Evolutionary conservation across 768 basidiomycete species (phyloP), one percentile per base, ranked within the genome.

Genomic region (Pulveroboletus sp.): DNA sequence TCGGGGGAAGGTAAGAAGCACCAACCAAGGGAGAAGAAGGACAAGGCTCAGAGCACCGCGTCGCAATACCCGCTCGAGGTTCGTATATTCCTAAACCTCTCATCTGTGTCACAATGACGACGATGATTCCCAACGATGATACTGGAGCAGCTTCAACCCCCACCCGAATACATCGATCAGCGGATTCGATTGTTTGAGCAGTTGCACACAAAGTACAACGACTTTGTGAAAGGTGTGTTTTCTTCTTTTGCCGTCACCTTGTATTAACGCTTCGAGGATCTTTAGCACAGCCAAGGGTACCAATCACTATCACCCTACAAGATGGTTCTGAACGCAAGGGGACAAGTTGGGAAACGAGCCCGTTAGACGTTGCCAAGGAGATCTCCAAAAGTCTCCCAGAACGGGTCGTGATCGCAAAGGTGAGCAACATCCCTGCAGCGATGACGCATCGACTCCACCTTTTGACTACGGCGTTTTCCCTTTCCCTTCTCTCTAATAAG

Each of bases 341-440:
- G 17, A 92, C 74, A 52, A 86, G 89, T 67, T 99, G 92, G 92
- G 90, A 96, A 74, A 97, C 95, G 17, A 87, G 80, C 49, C 96
- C 96, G 2, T 80, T 97, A 82, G 82, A 88, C 60, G 72, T 99
- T 51, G 94, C 95, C 39, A 88, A 89, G 65, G 83, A 83, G 59
- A 76, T 99, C 42, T 86, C 89, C 14, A 89, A 91, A 69, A 83
- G 86, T 60, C 74, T 96, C 17, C 82, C 94, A 0, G 95, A 99
- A 54, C 80, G 84, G 38, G 75, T 88, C 54, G 92, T 99, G 57
- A 97, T 98, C 62, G 86, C 93, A 31, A 97, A 98, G 78, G 93
- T 86, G 7, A n/a, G 10, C 24, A 6, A 17, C 49, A 43, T 72
- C 60, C 10, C 8, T 31, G 32, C 10, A 11, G 14, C 8, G 13